phyloP scores from a whole-genome alignment of 2,329 filamentous ascomycete genomes.

The Cladophialophora carrionii region DNA sequence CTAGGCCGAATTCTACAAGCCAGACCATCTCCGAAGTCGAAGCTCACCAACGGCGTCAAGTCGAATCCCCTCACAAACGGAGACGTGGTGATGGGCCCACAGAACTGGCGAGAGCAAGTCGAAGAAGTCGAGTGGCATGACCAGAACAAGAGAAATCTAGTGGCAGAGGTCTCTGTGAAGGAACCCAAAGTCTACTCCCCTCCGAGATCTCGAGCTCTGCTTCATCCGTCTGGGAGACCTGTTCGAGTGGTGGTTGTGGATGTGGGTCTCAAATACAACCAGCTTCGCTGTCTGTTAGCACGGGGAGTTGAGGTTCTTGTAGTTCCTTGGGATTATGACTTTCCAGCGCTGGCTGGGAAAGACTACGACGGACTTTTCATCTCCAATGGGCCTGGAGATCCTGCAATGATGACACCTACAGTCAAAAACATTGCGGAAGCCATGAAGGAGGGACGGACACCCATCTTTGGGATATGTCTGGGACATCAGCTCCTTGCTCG shows the following conservation, averaged over 20 bases:
- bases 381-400: constrained; percentile 96
- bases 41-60: constrained; percentile 46
- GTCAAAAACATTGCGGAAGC: constrained; percentile 77
- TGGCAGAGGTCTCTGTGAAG: constrained; percentile 72
- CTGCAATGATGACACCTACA: constrained; percentile 78
- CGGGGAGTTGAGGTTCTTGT: constrained; percentile 92
- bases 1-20: constrained; percentile 84
- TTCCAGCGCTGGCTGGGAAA: constrained; percentile 72
- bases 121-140: constrained; percentile 86
- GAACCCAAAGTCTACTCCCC: constrained; percentile 84
- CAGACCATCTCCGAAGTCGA: constrained; percentile 52
- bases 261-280: constrained; percentile 98
- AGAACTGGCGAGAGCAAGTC: constrained; percentile 64
- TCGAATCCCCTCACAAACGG: constrained; percentile 47
- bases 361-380: constrained; percentile 97
- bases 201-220: constrained; percentile 68
- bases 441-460: constrained; percentile 76
- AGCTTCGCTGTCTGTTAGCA: constrained; percentile 87
- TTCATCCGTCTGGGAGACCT: constrained; percentile 84
- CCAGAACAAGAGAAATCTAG: constrained; percentile 86
- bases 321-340: constrained; percentile 95
- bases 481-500: constrained; percentile 91
- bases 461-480: constrained; percentile 94
- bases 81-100: constrained; percentile 39
- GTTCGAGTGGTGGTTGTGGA: constrained; percentile 91